Base-by-base conservation (phyloP, 805 yeast species). In the Ogataea pini region DNA sequence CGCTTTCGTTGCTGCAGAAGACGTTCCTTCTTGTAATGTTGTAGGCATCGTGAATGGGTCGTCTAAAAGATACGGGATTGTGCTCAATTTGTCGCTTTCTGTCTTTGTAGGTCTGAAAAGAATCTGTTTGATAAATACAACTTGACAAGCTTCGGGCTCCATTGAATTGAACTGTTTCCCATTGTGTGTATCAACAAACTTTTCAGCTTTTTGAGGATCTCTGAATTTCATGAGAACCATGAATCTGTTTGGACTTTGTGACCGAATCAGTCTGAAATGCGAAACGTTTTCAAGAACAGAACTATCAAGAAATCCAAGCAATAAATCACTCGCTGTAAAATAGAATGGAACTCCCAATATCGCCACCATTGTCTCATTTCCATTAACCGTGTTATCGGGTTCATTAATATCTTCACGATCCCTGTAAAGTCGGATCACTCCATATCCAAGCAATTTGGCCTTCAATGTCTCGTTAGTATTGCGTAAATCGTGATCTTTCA, bases 81-180 rank as follows among this genome's bases (percentile, higher is more conserved):
- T 70, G 14, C 42, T 52, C 18, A 58, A 39, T 12, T 45, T 22
- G 24, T 39, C 39, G 7, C 28, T 22, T 10, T 67, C 65, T 16
- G 60, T 56, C 18, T 20, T 65, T 63, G 37, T 54, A 1, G 68
- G 64, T 41, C 72, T 63, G 46, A 85, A 72, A 3, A 73, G 64
- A 13, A 87, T 77, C 24, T 82, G 76, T 50, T 80, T 81, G n/a
- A 90, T 79, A 52, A 76, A 80, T 1, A 90, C 78, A 3, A 82
- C 87, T 62, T 85, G 90, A 58, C 97, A 90, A 12, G 79, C 73
- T 59, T 91, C 96, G 0, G 96, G 88, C 59, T 91, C 97, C 86
- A 90, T 84, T 7, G 92, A 81, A 57, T 85, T 89, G 71, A 91
- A 90, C 8, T 77, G 75, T 51, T 77, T 79, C 4, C 96, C 95